Percentiles rank a stretch among this genome's conserved stretches.
These are phyloP conservation scores for Punctularia strigosozonata DNA, from an alignment of 768 basidiomycete species.

Conservation along the genomic window DNA sequence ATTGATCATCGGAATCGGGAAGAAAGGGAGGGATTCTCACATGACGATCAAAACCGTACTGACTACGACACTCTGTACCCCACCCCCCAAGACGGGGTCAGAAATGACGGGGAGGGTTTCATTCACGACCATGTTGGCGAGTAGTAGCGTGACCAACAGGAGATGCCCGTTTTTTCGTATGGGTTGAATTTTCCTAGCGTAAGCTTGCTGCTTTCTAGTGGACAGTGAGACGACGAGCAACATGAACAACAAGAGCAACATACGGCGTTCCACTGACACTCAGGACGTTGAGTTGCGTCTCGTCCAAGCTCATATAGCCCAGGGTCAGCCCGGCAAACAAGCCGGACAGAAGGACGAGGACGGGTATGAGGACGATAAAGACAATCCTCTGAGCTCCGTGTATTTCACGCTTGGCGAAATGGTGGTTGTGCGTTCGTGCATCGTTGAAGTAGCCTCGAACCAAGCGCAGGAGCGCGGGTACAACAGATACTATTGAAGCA, in stretches of 20 bases:
- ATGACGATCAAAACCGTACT: conserved; percentile 76
- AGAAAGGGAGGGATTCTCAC: conserved; percentile 30
- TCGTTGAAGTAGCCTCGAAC: too few species aligned
- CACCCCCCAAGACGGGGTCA: conserved; percentile 64
- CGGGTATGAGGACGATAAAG: conserved; percentile 50
- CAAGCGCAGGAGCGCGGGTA: too few species aligned
- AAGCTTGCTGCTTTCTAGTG: conserved; percentile 54
- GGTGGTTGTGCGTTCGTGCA: too few species aligned
- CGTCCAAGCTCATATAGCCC: conserved; percentile 83
- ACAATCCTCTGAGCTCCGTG: conserved; percentile 20
- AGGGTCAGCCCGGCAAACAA: conserved; percentile 79
- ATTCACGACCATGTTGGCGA: conserved; percentile 85
- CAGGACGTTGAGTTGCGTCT: conserved; percentile 77
- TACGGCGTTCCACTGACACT: conserved; percentile 71
- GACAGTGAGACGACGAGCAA: background rate
- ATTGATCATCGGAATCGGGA: background rate
- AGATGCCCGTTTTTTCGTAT: conserved; percentile 72
- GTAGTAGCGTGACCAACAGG: conserved; percentile 64
- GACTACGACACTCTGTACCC: conserved; percentile 56
- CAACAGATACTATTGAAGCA: too few species aligned
- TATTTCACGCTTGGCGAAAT: conserved; percentile 17
- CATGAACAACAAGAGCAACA: conserved; percentile 16
- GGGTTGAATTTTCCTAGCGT: conserved; percentile 71
- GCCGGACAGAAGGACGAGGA: conserved; percentile 68
- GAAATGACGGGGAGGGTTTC: conserved; percentile 71